Evolutionary conservation across 306 rosid genomes (phyloP), one percentile per base, ranked within the genome.

Genomic region (Rosa multiflora): DNA sequence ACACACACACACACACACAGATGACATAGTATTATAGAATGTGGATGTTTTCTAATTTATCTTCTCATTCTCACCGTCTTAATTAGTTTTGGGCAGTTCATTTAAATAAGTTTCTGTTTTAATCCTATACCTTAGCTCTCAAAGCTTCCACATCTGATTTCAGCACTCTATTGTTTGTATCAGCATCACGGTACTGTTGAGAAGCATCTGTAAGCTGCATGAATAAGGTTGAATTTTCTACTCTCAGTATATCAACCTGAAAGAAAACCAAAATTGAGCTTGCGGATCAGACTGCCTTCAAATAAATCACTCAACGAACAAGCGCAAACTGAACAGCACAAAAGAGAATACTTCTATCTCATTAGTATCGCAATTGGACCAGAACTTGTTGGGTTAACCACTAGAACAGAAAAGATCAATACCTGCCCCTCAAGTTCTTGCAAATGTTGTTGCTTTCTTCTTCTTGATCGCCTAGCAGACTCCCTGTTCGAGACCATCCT

Each of bases 141-240:
- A 96, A 73, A 9, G 98, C 99, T 83, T 96, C 98, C 32, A 96
- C 98, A 44, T 79, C 85, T 53, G 99, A 91, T 88, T 89, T 91
- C 6, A 93, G 87, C 40, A 96, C 98, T 53, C 94, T 82, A 61
- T 93, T 93, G 71, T 89, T 84, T 0, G 96, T 93, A 67, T 88
- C 93, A 23, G 98, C 98, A 4, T 90, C 94, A 8, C 73, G 87
- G 75, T 83, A 90, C 53, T 93, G 98, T 40, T 96, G 96, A 46
- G 81, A 80, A 23, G 93, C 87, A 80, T 91, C 85, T 3, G 79
- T 66, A 26, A 91, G 89, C 53, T 91, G 98, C 79, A 82, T 86
- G 81, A 21, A 81, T 55, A 93, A 70, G 67, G 88, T 53, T 84
- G 85, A 90, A 29, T 93, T 90, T 81, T 91, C 97, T 76, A 73